Percentiles rank a stretch among this genome's conserved stretches.
Evolutionary conservation across 805 yeast species (phyloP).

Genomic region (Saccharomycopsis fodiens): DNA sequence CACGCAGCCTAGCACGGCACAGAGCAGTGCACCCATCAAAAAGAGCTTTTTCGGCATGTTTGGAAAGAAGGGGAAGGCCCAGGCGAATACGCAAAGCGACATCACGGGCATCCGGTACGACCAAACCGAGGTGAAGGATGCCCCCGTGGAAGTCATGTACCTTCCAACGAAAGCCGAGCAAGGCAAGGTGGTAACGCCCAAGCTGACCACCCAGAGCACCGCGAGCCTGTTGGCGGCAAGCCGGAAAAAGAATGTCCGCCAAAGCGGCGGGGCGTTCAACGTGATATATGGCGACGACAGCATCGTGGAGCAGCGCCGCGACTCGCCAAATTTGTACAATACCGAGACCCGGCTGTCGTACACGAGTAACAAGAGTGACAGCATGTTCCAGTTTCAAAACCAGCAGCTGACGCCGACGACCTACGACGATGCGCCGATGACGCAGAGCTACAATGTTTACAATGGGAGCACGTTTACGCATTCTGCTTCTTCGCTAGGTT

Average conservation of each 20-base stretch:
- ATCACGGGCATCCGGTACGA: constrained; percentile 17
- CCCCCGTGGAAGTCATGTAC: constrained; percentile 20
- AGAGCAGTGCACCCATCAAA: constrained; percentile 4
- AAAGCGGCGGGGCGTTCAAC: constrained; percentile 11
- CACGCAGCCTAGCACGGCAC: not conserved
- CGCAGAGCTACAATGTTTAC: constrained; percentile 6
- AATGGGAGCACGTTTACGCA: constrained; percentile 5
- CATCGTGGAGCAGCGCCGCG: not conserved
- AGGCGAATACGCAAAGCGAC: not conserved
- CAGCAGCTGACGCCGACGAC: constrained; percentile 3
- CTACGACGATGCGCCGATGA: not conserved
- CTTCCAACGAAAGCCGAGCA: constrained; percentile 10
- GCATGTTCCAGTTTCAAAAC: not conserved
- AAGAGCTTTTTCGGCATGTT: constrained; percentile 17
- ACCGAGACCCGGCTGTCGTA: constrained; percentile 8
- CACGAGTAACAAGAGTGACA: constrained; percentile 9
- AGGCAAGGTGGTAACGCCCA: constrained; percentile 3
- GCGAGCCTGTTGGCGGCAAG: constrained; percentile 4
- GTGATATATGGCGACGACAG: constrained; percentile 16
- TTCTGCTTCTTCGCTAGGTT: constrained; percentile 2
- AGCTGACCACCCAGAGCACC: constrained; percentile 4
- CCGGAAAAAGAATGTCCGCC: not conserved
- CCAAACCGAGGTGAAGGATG: constrained; percentile 18
- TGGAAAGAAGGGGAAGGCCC: constrained; percentile 9
- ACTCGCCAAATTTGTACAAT: not conserved